phyloP scores from a whole-genome alignment of 805 yeast genomes.

The Debaryomyces prosopidis region DNA sequence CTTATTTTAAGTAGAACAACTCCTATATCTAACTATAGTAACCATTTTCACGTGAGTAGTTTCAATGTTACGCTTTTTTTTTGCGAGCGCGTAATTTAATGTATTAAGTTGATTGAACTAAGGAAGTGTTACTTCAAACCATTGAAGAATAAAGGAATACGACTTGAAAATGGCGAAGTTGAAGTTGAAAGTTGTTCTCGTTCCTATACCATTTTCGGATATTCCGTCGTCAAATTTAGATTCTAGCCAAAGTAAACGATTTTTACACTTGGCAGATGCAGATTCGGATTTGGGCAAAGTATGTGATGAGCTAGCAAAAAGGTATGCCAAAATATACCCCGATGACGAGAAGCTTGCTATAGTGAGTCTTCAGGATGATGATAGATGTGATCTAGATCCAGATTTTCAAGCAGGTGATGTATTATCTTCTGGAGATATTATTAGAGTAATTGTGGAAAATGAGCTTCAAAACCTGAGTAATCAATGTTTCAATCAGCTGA shows the following conservation, averaged over 20 bases:
- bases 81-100: too few species aligned
- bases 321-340: conserved; percentile 68
- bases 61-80: too few species aligned
- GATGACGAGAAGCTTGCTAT: conserved; percentile 55
- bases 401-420: conserved; percentile 68
- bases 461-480: conserved; percentile 10
- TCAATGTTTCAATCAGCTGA: neutral
- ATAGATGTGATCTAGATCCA: conserved; percentile 76
- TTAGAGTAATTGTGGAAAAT: conserved; percentile 37
- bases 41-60: neutral
- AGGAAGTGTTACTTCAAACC: too few species aligned
- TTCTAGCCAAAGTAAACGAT: conserved; percentile 41
- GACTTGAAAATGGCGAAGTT: conserved; percentile 19
- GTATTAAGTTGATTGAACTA: too few species aligned
- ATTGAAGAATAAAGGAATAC: too few species aligned
- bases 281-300: conserved; percentile 47
- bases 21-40: too few species aligned
- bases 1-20: neutral
- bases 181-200: conserved; percentile 38
- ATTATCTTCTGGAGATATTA: conserved; percentile 44
- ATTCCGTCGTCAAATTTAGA: conserved; percentile 18
- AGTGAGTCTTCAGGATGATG: conserved; percentile 63
- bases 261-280: conserved; percentile 62
- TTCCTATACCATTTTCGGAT: conserved; percentile 24
- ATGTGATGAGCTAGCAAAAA: conserved; percentile 51